Evolutionary conservation across 1,284 basidiomycete genomes (phyloP), one percentile per base, ranked within the genome.

Genomic region (Ceratobasidium sp.): DNA sequence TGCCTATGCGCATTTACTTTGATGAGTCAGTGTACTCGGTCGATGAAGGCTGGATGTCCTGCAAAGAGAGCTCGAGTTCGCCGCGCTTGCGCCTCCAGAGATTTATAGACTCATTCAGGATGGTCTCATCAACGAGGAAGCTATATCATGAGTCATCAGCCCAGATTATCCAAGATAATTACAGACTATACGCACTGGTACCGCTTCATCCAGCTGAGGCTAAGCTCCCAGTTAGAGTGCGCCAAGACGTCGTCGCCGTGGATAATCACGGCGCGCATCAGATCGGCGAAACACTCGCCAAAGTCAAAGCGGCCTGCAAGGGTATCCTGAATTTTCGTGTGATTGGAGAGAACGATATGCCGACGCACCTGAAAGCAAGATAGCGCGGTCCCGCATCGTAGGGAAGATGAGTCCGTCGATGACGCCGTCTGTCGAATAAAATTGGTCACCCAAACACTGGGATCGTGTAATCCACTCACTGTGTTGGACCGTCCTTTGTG

Each of bases 211-310:
- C 93, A 96, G 71, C 84, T 83, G 78, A 95, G 93, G 7, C 86
- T 84, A 63, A 96, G 85, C 80, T 96, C 94, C 92, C 94, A 96
- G 77, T 94, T 95, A 44, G 82, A 83, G 77, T 96, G 92, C 4
- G 90, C 89, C 21, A 96, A 83, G 36, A 94, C 91, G 77, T 96
- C 94, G 76, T 96, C 92, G 3, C 92, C 93, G 74, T 95, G 93
- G 60, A 95, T 86, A 0, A 86, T 88, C 21, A 91, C 85, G 0
- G 85, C 84, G 51, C 81, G 82, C 40, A 88, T 85, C 75, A 90
- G 89, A 74, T 91, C 88, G 74, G 91, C 84, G 25, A 92, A 78
- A 77, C 90, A 92, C 75, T 92, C 91, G 3, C 90, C 86, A 21
- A 93, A 81, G 77, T 91, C 89, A 75, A 91, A 91, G 49, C 88